Evolutionary conservation across 805 yeast species (phyloP).

Genomic region (Maudiozyma bulderi): DNA sequence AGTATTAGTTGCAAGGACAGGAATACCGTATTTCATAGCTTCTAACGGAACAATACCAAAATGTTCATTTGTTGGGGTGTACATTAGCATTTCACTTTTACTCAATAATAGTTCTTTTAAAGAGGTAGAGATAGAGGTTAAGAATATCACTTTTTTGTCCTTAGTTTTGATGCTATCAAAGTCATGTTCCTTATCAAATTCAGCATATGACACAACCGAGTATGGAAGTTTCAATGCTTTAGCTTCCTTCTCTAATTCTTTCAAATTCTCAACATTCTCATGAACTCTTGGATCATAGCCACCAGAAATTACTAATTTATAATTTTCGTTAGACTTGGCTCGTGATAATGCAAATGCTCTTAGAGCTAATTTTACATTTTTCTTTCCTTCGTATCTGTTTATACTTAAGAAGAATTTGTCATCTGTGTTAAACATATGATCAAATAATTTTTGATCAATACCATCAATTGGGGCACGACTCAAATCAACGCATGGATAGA

Average conservation of each 20-base stretch:
- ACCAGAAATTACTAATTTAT: constrained; percentile 69
- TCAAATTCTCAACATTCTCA: constrained; percentile 68
- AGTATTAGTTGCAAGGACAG: constrained; percentile 75
- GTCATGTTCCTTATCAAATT: constrained; percentile 15
- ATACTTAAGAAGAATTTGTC: constrained; percentile 53
- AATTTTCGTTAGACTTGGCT: constrained; percentile 21
- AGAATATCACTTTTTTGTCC: constrained; percentile 49
- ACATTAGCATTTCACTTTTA: constrained; percentile 52
- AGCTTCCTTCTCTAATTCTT: constrained; percentile 47
- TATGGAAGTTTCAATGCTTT: constrained; percentile 36
- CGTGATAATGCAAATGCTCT: constrained; percentile 44
- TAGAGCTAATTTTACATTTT: constrained; percentile 72
- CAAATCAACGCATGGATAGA: constrained; percentile 60
- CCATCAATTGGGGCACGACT: constrained; percentile 18
- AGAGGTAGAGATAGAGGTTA: constrained; percentile 68
- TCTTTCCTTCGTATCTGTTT: constrained; percentile 83
- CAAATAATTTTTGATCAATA: constrained; percentile 12
- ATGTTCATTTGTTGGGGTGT: constrained; percentile 89
- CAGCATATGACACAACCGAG: constrained; percentile 33
- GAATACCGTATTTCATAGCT: constrained; percentile 76
- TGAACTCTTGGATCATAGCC: constrained; percentile 73
- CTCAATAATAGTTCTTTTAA: constrained; percentile 55
- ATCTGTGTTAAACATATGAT: constrained; percentile 8
- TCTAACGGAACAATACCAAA: constrained; percentile 97
- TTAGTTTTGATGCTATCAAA: constrained; percentile 19